Evolutionary conservation across 1,284 basidiomycete genomes (phyloP).

Genomic region (Testicularia cyperi): DNA sequence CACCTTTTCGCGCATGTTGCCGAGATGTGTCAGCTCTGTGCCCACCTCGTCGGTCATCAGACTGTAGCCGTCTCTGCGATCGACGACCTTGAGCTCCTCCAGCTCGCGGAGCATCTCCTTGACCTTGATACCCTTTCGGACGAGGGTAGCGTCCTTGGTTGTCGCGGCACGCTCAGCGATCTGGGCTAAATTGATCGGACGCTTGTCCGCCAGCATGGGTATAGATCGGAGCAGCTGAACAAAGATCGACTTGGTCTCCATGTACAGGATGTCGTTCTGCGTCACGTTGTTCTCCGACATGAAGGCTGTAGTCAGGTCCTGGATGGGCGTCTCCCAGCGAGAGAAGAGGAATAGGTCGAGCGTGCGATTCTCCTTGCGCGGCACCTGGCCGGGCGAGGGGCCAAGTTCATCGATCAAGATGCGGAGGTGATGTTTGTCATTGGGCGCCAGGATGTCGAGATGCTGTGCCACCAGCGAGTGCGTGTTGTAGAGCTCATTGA

Average conservation of each 20-base stretch:
- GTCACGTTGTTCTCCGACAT: constrained; percentile 91
- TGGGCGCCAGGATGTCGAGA: constrained; percentile 89
- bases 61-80: constrained; percentile 78
- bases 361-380: constrained; percentile 93
- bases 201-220: constrained; percentile 74
- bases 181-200: constrained; percentile 82
- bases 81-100: constrained; percentile 85
- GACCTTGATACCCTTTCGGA: constrained; percentile 96
- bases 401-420: constrained; percentile 95
- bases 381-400: constrained; percentile 85
- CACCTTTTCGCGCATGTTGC: constrained; percentile 94
- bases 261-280: constrained; percentile 96
- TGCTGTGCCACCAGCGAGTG: constrained; percentile 92
- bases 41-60: constrained; percentile 96
- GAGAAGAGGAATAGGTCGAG: constrained; percentile 90
- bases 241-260: constrained; percentile 99
- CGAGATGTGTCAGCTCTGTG: constrained; percentile 90
- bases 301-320: constrained; percentile 91
- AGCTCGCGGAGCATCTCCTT: constrained; percentile 97
- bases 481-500: constrained; percentile 98
- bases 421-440: constrained; percentile 94
- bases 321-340: constrained; percentile 98
- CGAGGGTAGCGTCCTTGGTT: constrained; percentile 90
- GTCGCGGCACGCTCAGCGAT: constrained; percentile 94
- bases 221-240: constrained; percentile 95